These are phyloP conservation scores for Neurospora sp. DNA, from an alignment of 495 filamentous ascomycete genomes.

Conservation along the genomic window DNA sequence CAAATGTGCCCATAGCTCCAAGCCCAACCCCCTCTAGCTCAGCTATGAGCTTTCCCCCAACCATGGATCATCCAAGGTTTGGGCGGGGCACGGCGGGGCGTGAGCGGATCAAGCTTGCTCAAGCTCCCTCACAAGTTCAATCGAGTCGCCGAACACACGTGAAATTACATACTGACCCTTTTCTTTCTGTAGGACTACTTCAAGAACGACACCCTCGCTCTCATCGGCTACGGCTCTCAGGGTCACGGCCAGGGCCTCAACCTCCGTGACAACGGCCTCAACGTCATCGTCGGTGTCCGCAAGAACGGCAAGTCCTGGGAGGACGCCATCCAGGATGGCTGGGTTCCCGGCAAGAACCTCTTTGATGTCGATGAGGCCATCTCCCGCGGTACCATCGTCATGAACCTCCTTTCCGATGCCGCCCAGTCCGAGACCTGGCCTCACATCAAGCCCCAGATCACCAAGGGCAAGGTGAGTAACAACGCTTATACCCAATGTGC, in stretches of 20 bases:
- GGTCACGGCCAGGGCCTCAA: conserved; percentile 98
- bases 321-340: conserved; percentile 92
- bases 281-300: conserved; percentile 96
- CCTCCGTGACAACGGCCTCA: conserved; percentile 96
- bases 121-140: not conserved
- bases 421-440: conserved; percentile 99
- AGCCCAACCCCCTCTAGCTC: not conserved
- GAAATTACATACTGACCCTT: not conserved
- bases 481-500: not conserved
- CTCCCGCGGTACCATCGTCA: conserved; percentile 84
- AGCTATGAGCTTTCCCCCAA: not conserved
- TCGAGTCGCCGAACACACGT: not conserved
- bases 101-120: not conserved
- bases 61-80: not conserved
- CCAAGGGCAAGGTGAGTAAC: conserved; percentile 79
- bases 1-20: not conserved
- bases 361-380: conserved; percentile 97
- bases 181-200: conserved; percentile 68
- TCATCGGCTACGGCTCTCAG: conserved; percentile 98
- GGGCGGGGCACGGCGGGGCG: not conserved
- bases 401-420: conserved; percentile 97
- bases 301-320: conserved; percentile 98
- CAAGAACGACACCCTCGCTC: conserved; percentile 98
- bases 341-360: conserved; percentile 95
- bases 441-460: conserved; percentile 90